phyloP scores from a whole-genome alignment of 2,329 filamentous ascomycete genomes.

The Venturia pyrina region DNA sequence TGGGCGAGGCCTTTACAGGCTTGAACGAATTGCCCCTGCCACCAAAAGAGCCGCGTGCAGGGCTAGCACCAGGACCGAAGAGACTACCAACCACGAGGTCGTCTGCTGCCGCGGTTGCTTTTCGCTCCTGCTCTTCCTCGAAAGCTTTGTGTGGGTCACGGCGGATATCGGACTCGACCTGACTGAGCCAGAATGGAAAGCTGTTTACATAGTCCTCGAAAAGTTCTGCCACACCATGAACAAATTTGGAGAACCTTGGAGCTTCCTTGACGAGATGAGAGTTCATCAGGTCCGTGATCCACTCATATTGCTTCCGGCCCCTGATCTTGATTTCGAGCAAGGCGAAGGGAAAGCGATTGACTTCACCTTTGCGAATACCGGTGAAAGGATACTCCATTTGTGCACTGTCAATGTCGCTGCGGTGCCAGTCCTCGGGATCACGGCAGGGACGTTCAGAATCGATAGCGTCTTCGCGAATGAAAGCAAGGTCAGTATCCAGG shows the following conservation, averaged over 20 bases:
- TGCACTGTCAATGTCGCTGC: conserved; percentile 74
- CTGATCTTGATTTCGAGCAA: conserved; percentile 85
- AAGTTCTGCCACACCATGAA: conserved; percentile 81
- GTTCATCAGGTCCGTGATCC: conserved; percentile 84
- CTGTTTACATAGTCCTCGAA: conserved; percentile 94
- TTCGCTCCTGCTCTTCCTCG: conserved; percentile 78
- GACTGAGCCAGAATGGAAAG: conserved; percentile 90
- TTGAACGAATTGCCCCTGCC: conserved; percentile 34
- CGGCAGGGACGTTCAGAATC: conserved; percentile 80
- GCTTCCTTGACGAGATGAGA: conserved; percentile 87
- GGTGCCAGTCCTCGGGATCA: conserved; percentile 82
- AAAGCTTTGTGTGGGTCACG: conserved; percentile 86
- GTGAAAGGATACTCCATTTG: conserved; percentile 81
- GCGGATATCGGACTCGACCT: conserved; percentile 86
- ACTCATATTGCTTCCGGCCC: conserved; percentile 61
- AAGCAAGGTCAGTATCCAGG: conserved; percentile 83
- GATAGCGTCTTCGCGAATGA: conserved; percentile 67
- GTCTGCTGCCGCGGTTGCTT: conserved; percentile 72
- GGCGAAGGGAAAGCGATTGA: conserved; percentile 82
- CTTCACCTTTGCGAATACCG: conserved; percentile 80
- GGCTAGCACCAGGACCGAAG: conserved; percentile 36
- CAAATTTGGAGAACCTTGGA: conserved; percentile 91
- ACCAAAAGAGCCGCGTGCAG: conserved; percentile 4
- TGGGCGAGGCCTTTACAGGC: conserved; percentile 56
- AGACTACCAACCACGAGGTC: conserved; percentile 85